Conservation (phyloP, 208 protist species). For the Trypanosomatidae sp. region DNA sequence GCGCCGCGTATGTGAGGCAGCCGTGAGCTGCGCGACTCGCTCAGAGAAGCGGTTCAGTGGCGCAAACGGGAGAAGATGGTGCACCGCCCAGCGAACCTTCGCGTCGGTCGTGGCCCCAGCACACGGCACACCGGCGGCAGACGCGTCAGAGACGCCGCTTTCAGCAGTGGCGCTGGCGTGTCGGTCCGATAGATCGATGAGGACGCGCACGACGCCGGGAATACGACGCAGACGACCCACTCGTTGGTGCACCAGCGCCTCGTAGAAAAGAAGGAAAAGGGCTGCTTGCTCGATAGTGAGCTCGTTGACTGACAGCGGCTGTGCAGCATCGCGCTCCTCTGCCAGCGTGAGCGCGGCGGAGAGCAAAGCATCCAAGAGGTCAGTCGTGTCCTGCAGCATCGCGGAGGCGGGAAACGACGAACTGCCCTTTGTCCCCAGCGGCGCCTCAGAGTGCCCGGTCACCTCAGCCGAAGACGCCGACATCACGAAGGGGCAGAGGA, state of each 20-base stretch:
- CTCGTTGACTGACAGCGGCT: slow-evolving; percentile 28
- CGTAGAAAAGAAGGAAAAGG: slow-evolving; percentile 58
- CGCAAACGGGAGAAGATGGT: slow-evolving; percentile 31
- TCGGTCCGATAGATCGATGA: slow-evolving; percentile 28
- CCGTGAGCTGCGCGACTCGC: slow-evolving; percentile 1
- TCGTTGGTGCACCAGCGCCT: slow-evolving; percentile 47
- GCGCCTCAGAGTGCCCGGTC: background rate
- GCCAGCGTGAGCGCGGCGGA: slow-evolving; percentile 33
- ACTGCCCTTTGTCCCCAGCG: background rate
- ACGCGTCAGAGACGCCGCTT: background rate
- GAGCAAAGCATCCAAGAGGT: slow-evolving; percentile 52
- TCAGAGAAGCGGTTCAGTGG: slow-evolving; percentile 24
- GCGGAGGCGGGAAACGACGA: background rate
- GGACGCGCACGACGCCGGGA: slow-evolving; percentile 30
- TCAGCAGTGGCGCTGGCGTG: background rate
- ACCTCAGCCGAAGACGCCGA: background rate
- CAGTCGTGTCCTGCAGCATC: slow-evolving; percentile 26
- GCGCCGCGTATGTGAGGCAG: background rate
- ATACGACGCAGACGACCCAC: slow-evolving; percentile 45
- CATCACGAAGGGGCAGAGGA: slow-evolving; percentile 44
- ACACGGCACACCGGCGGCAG: background rate
- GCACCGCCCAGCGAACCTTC: slow-evolving; percentile 20
- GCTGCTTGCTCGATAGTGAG: slow-evolving; percentile 41
- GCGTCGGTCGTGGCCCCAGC: slow-evolving; percentile 4
- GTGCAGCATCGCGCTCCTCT: slow-evolving; percentile 23